A percentile compares a stretch with the other conserved stretches of the same genome.
Evolutionary conservation across 495 filamentous ascomycete species (phyloP).

Genomic region (Patellaria atrata): DNA sequence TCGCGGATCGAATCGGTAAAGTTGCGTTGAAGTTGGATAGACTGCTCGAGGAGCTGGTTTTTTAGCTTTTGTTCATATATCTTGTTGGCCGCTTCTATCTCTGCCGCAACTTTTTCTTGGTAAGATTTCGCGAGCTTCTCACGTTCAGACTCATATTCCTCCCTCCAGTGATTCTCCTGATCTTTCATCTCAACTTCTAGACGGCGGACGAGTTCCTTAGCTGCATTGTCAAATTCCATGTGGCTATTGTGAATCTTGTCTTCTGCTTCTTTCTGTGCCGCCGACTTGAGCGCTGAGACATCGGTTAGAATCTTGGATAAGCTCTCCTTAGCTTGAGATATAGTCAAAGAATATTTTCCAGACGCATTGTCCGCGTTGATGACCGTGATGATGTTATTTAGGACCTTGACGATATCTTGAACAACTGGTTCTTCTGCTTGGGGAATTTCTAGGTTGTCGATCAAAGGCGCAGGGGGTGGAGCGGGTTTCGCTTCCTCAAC

Average conservation of each 20-base stretch:
- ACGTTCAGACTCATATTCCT: slow-evolving; percentile 82
- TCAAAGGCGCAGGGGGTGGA: slow-evolving; percentile 38
- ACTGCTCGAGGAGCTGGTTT: slow-evolving; percentile 84
- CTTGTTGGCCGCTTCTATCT: slow-evolving; percentile 57
- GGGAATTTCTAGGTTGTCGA: slow-evolving; percentile 58
- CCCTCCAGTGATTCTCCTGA: slow-evolving; percentile 65
- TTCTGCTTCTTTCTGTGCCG: slow-evolving; percentile 55
- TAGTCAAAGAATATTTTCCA: slow-evolving; percentile 55
- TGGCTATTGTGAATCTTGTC: slow-evolving; percentile 56
- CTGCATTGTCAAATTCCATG: slow-evolving; percentile 63
- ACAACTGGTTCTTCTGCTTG: slow-evolving; percentile 73
- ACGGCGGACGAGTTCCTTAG: slow-evolving; percentile 58
- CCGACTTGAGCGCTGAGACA: slow-evolving; percentile 55
- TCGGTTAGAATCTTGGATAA: slow-evolving; percentile 60
- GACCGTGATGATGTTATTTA: slow-evolving; percentile 89
- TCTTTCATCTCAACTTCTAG: slow-evolving; percentile 55
- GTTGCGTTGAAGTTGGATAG: slow-evolving; percentile 67
- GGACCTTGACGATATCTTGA: slow-evolving; percentile 83
- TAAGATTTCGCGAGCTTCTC: slow-evolving; percentile 60
- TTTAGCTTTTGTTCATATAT: slow-evolving; percentile 64
- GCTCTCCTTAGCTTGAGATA: slow-evolving; percentile 71
- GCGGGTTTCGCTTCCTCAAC: slow-evolving; percentile 16
- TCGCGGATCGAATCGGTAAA: slow-evolving; percentile 65
- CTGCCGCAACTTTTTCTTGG: slow-evolving; percentile 59
- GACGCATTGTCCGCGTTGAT: slow-evolving; percentile 70